Conservation (phyloP, 768 basidiomycete genomes). For the Tylopilus rubrobrunneus region DNA sequence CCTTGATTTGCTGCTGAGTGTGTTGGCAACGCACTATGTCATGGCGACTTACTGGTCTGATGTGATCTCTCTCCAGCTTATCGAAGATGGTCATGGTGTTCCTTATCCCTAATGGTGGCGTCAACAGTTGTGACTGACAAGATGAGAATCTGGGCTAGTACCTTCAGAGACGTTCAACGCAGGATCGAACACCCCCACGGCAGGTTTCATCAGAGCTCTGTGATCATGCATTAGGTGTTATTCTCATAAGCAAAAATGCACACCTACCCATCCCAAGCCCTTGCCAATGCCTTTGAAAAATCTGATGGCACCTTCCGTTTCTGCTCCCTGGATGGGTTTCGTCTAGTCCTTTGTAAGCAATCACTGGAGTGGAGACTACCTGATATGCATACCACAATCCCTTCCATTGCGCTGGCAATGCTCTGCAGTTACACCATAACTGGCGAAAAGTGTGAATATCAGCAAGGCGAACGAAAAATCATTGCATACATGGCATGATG, state of each 20-base stretch:
- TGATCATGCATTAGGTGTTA: background rate
- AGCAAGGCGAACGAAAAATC: conserved; percentile 27
- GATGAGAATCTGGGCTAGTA: conserved; percentile 24
- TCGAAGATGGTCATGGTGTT: conserved; percentile 99
- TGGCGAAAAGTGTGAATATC: conserved; percentile 24
- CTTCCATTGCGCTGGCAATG: conserved; percentile 96
- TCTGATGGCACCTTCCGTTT: conserved; percentile 87
- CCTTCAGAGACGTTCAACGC: conserved; percentile 94
- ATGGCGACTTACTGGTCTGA: conserved; percentile 59
- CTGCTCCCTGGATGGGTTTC: conserved; percentile 96
- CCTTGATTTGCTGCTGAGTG: too few relatives aligned
- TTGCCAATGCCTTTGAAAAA: conserved; percentile 99
- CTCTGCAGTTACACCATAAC: conserved; percentile 95
- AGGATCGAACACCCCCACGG: conserved; percentile 93
- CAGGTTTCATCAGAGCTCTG: conserved; percentile 93
- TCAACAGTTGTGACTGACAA: conserved; percentile 6
- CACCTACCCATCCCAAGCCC: conserved; percentile 81
- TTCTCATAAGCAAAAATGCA: background rate
- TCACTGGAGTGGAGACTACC: background rate
- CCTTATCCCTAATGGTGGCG: conserved; percentile 66
- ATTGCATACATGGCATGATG: conserved; percentile 83
- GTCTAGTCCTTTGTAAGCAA: conserved; percentile 47
- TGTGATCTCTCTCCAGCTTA: conserved; percentile 81
- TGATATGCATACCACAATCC: conserved; percentile 66
- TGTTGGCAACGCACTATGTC: background rate